A percentile compares a stretch with the other conserved stretches of the same genome.
These are phyloP conservation scores for Hibiscus mutabilis DNA, from an alignment of 345 rosid species.

Conservation along the genomic window DNA sequence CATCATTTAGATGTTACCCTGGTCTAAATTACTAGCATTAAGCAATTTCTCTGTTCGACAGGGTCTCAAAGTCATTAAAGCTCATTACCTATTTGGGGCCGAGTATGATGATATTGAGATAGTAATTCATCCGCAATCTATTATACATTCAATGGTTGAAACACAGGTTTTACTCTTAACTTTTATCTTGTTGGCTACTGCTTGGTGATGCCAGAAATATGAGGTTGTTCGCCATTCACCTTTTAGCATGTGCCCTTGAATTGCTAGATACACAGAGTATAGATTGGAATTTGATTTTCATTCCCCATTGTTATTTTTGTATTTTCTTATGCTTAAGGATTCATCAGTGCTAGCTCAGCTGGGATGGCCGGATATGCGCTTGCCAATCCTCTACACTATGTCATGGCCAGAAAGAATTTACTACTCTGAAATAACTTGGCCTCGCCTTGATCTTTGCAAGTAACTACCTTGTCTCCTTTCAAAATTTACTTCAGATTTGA, in stretches of 20 bases:
- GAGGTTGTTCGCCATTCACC: neutral
- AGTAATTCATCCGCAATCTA: conserved; percentile 88
- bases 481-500: conserved; percentile 1
- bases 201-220: neutral
- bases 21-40: neutral
- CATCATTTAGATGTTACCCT: neutral
- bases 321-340: conserved; percentile 45
- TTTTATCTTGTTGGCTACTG: neutral
- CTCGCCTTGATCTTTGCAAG: conserved; percentile 97
- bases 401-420: conserved; percentile 94
- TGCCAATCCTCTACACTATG: conserved; percentile 92
- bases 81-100: conserved; percentile 90
- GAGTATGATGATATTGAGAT: conserved; percentile 85
- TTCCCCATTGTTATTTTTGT: neutral
- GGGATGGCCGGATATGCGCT: conserved; percentile 98
- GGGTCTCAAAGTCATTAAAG: conserved; percentile 98
- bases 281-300: neutral
- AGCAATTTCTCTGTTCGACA: conserved; percentile 21
- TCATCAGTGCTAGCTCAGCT: conserved; percentile 89
- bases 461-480: conserved; percentile 24
- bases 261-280: neutral
- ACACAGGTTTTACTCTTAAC: conserved; percentile 52
- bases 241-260: neutral
- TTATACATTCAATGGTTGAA: conserved; percentile 91
- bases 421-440: conserved; percentile 96